A percentile compares a stretch with the other conserved stretches of the same genome.
Evolutionary conservation across 306 rosid genomes (phyloP).

Genomic region (Castanea mollissima): DNA sequence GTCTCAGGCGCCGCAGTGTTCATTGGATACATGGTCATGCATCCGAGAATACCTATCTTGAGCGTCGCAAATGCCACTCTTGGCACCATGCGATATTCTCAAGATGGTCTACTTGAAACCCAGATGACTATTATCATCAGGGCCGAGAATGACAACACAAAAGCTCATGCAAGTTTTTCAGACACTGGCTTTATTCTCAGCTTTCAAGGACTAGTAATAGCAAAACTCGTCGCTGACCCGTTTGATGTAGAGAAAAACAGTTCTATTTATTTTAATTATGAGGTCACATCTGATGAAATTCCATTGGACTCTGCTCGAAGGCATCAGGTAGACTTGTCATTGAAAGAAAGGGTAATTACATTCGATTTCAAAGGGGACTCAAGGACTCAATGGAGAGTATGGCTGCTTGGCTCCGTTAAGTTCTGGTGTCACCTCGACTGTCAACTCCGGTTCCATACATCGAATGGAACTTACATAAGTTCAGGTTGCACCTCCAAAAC

Average conservation of each 20-base stretch:
- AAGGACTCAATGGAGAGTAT: conserved; percentile 60
- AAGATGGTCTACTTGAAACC: conserved; percentile 51
- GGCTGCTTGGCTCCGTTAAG: conserved; percentile 59
- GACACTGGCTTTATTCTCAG: conserved; percentile 44
- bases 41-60: conserved; percentile 69
- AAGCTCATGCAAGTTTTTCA: conserved; percentile 70
- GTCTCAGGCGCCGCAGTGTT: conserved; percentile 50
- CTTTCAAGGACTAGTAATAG: conserved; percentile 48
- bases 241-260: conserved; percentile 57
- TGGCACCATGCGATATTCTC: conserved; percentile 34
- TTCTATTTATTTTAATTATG: conserved; percentile 33
- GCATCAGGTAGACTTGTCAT: conserved; percentile 38
- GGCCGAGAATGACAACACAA: conserved; percentile 71
- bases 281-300: conserved; percentile 43
- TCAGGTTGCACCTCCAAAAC: conserved; percentile 58
- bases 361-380: conserved; percentile 56
- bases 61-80: conserved; percentile 52
- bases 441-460: conserved; percentile 52
- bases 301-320: conserved; percentile 51
- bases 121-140: conserved; percentile 40
- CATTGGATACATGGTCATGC: conserved; percentile 60
- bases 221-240: conserved; percentile 33
- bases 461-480: conserved; percentile 51
- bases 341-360: conserved; percentile 42
- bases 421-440: conserved; percentile 57